Base-by-base conservation (phyloP, 1,284 basidiomycete genomes). In the Rhodotorula sp. region DNA sequence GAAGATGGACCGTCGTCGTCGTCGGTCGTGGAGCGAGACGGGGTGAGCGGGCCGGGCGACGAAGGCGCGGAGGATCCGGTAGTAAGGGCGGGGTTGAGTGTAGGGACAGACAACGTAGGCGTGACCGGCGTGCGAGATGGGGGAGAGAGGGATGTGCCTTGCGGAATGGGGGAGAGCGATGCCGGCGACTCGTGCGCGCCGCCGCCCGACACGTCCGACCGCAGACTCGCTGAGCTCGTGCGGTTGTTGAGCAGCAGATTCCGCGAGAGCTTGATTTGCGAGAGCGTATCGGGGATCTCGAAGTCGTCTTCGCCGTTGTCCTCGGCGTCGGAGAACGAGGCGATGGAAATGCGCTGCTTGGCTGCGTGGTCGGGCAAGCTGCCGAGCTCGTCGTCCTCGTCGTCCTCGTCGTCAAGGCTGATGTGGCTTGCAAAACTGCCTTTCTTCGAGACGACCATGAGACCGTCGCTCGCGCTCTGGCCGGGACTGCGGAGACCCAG, bases 281-380 rank as follows among this genome's bases (percentile, higher is more conserved):
- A 64, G 40, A 56, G 37, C 16, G 54, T 87, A 56, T 84, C 84
- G 48, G 91, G 90, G 37, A 92, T 83, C 22, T 87, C 68, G 40
- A 69, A 69, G 37, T 53, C 59, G 51, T 53, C 51, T 37, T 59
- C 88, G 69, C 89, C 88, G 65, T 88, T 87, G 37, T 64, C 64
- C 73, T 85, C 62, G 15, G 48, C 62, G 6, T 69, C 70, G 55
- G 62, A 31, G 58, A 59, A 83, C 60, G 82, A 50, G 20, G 64
- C 64, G 60, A 68, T 66, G 48, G 67, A 71, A 30, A 64, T 37
- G 80, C 47, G 26, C 24, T 46, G 81, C 59, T 86, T 86, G 79
- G 90, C 90, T 81, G 90, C 47, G 88, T 89, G 26, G 90, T 90
- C 48, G 89, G 90, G n/a, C 88, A 90, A 30, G 57, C 31, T 52